These are phyloP conservation scores for Dalbergia cultrata DNA, from an alignment of 306 rosid species.

Conservation along the genomic window DNA sequence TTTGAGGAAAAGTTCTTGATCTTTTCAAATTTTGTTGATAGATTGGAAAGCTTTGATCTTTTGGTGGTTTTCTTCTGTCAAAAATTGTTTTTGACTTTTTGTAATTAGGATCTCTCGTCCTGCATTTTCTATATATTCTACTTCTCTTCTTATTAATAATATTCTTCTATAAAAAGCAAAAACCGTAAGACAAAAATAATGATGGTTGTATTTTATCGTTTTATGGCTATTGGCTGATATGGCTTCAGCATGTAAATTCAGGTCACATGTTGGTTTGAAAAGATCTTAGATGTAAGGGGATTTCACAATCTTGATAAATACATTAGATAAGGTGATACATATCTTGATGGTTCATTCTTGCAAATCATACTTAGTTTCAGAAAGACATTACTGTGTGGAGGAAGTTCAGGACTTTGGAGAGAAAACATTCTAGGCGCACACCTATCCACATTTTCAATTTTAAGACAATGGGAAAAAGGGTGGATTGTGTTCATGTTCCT, in stretches of 20 bases:
- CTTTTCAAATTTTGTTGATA: too few relatives aligned
- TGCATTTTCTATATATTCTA: too few relatives aligned
- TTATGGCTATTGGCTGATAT: background rate
- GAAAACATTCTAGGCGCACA: slow-evolving; percentile 14
- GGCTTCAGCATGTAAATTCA: background rate
- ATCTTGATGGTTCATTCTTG: background rate
- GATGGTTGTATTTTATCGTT: slow-evolving; percentile 15
- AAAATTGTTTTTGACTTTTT: too few relatives aligned
- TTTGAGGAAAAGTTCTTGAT: too few relatives aligned
- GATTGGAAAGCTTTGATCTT: too few relatives aligned
- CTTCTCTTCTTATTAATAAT: too few relatives aligned
- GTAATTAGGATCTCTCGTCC: too few relatives aligned
- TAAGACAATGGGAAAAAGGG: slow-evolving; percentile 9
- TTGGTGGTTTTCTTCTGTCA: too few relatives aligned
- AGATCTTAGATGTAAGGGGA: background rate
- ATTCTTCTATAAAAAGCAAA: too few relatives aligned
- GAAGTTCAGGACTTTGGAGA: slow-evolving; percentile 7
- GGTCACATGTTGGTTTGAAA: slow-evolving; percentile 31
- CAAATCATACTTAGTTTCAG: background rate
- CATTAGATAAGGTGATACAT: slow-evolving; percentile 5
- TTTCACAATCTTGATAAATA: background rate
- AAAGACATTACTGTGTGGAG: slow-evolving; percentile 11
- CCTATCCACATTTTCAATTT: slow-evolving; percentile 1
- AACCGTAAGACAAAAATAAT: background rate
- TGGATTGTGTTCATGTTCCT: slow-evolving; percentile 18